Evolutionary conservation across 768 basidiomycete genomes (phyloP).

Genomic region (Termitomyces sp.): DNA sequence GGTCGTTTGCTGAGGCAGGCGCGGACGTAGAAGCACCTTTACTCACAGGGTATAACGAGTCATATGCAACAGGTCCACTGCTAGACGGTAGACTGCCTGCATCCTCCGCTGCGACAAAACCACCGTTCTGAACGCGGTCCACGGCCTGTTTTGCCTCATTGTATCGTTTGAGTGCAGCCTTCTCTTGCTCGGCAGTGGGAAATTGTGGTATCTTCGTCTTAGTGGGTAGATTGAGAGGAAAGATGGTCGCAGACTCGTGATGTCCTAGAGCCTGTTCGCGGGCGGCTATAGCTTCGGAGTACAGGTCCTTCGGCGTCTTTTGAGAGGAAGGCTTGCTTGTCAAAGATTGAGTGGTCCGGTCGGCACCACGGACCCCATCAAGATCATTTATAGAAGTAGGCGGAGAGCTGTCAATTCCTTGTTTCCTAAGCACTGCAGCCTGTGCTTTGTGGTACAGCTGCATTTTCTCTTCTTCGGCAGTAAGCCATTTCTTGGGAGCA

Average conservation of each 20-base stretch:
- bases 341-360: conserved; percentile 11
- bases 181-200: conserved; percentile 66
- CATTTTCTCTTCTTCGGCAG: conserved; percentile 74
- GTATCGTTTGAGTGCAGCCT: conserved; percentile 61
- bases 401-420: conserved; percentile 30
- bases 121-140: conserved; percentile 44
- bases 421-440: conserved; percentile 50
- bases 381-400: conserved; percentile 19
- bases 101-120: conserved; percentile 15
- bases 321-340: conserved; percentile 7
- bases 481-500: conserved; percentile 38
- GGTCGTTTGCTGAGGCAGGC: conserved; percentile 17
- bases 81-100: conserved; percentile 12
- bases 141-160: conserved; percentile 70
- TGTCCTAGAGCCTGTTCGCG: conserved; percentile 17
- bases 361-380: conserved; percentile 7
- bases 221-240: conserved; percentile 11
- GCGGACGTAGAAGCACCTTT: conserved; percentile 23
- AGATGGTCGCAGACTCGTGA: conserved; percentile 4
- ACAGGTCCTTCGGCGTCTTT: conserved; percentile 10
- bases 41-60: conserved; percentile 49
- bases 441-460: conserved; percentile 66
- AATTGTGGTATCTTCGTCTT: conserved; percentile 36
- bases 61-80: conserved; percentile 50
- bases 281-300: conserved; percentile 26